These are phyloP conservation scores for Gossypium raimondii DNA, from an alignment of 345 rosid genomes.

Conservation along the genomic window DNA sequence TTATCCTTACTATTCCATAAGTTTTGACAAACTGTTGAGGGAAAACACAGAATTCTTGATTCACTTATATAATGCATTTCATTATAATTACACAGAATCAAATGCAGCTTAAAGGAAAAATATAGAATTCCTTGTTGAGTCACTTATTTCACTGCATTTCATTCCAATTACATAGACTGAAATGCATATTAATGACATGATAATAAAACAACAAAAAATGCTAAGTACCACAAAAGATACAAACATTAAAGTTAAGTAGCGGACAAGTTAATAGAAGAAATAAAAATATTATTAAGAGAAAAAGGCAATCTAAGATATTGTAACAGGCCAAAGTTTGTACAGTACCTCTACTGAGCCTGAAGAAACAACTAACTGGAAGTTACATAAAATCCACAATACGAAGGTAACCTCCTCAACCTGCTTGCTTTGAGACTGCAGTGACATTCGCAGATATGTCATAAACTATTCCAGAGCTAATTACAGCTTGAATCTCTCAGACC, in stretches of 20 bases:
- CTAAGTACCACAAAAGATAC: neutral
- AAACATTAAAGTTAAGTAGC: neutral
- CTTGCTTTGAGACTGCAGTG: slow-evolving; percentile 50
- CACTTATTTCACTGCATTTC: neutral
- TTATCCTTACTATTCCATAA: neutral
- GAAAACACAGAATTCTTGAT: neutral
- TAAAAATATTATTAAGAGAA: neutral
- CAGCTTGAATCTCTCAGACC: slow-evolving; percentile 12
- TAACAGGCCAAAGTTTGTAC: slow-evolving; percentile 34
- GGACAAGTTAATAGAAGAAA: neutral
- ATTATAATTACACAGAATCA: neutral
- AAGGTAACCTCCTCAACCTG: slow-evolving; percentile 2
- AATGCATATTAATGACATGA: neutral
- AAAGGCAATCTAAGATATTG: neutral
- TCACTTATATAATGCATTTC: neutral
- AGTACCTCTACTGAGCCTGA: slow-evolving; percentile 66
- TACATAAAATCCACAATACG: slow-evolving; percentile 40
- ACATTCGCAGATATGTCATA: slow-evolving; percentile 54
- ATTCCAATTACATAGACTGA: neutral
- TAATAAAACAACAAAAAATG: neutral
- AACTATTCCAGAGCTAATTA: slow-evolving; percentile 23
- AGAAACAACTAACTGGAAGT: slow-evolving; percentile 51
- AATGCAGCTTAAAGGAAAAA: neutral
- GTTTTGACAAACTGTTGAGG: neutral
- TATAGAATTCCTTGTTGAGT: neutral